Evolutionary conservation across 768 basidiomycete species (phyloP), one percentile per base, ranked within the genome.

Genomic region (Mycena capillaripes): DNA sequence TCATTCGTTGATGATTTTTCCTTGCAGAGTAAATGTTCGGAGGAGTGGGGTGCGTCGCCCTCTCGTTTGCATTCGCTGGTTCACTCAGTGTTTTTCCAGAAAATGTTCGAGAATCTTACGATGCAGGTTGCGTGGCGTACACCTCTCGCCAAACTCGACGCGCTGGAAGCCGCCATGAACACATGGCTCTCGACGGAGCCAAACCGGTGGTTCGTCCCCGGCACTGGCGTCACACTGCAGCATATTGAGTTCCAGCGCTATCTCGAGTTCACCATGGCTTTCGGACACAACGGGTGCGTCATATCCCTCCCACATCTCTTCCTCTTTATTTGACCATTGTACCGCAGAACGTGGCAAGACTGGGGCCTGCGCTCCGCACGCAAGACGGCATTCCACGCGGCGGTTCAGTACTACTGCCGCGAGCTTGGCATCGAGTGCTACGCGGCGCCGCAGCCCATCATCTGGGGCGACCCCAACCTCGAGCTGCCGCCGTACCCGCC

Each of bases 71-170:
- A 27, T 46, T 25, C 36, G 29, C 38, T 44, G 59, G 21, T 59
- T 76, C 44, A 81, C 48, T 75, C 16, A 56, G 30, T 29, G 27
- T 40, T 66, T 32, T 55, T 19, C 38, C 73, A 92, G 86, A 92
- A 93, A 86, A 93, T 90, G 77, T 89, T 84, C 14, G 94, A 94
- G 79, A 86, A 81, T 65, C 78, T 91, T 57, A 89, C 89, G 10
- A 87, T 95, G 85, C 92, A 94, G 77, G 85, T 95, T 29, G 89
- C 90, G 21, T 95, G 94, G 93, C 87, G 87, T 14, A 95, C 93
- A 3, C 91, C 94, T 2, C 79, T 93, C 34, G 87, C 86, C 53
- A 95, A 93, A 80, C 79, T 95, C 0, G 94, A 95, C 74, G 86
- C 85, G 29, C 86, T 95, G 7, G 92, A 94, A 78, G 86, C 86